Conservation (phyloP, 2,329 filamentous ascomycete genomes). For the Macrophomina tecta region DNA sequence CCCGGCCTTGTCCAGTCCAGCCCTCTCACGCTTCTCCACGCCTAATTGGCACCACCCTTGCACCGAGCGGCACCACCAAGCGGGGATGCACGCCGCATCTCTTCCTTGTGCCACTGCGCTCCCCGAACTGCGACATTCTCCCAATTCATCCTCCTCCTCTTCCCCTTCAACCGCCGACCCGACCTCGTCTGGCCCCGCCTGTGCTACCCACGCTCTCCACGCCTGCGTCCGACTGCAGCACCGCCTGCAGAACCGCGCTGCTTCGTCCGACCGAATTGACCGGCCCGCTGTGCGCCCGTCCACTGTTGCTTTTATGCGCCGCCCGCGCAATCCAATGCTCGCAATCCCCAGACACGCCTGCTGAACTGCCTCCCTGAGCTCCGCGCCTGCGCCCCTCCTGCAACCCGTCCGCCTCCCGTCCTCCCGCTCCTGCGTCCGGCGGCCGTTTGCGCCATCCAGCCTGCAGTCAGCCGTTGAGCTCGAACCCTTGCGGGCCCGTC, state of each 20-base stretch:
- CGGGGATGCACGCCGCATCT: conserved; percentile 10
- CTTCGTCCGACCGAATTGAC: conserved; percentile 6
- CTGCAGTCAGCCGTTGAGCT: conserved; percentile 25
- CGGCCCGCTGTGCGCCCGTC: conserved; percentile 4
- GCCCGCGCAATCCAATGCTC: conserved; percentile 10
- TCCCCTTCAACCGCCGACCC: background rate
- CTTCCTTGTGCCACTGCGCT: conserved; percentile 10
- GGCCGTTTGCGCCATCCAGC: conserved; percentile 19
- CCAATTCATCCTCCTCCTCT: conserved; percentile 16
- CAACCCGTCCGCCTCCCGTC: conserved; percentile 1
- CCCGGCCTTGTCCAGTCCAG: conserved; percentile 17
- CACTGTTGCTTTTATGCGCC: conserved; percentile 23
- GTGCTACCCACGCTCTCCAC: conserved; percentile 3
- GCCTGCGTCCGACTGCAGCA: conserved; percentile 8
- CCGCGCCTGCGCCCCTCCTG: background rate
- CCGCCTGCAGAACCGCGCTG: conserved; percentile 9
- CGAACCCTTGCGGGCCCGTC: background rate
- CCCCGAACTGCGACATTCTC: conserved; percentile 18
- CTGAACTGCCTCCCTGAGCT: conserved; percentile 2
- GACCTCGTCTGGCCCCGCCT: background rate
- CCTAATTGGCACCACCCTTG: conserved; percentile 20
- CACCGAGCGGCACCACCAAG: conserved; percentile 14
- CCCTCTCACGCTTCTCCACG: conserved; percentile 13
- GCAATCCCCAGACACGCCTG: background rate
- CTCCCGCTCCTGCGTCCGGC: background rate